Conservation (phyloP, 495 filamentous ascomycete genomes). For the Talaromyces proteolyticus region DNA sequence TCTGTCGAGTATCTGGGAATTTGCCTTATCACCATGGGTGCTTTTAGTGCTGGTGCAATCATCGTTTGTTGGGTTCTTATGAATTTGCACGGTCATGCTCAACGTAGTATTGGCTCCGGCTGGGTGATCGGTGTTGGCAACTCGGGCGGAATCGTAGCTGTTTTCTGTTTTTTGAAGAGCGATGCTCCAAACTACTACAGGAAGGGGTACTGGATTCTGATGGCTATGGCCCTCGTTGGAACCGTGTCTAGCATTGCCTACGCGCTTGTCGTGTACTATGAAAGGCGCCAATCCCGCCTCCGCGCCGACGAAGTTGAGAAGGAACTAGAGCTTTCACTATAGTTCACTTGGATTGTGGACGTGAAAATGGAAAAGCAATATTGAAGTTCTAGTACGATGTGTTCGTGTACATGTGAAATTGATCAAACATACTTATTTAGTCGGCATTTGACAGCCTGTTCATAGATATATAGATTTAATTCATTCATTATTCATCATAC, state of each 20-base stretch:
- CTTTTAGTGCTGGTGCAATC: slow-evolving; percentile 9
- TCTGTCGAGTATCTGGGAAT: slow-evolving; percentile 66
- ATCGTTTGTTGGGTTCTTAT: slow-evolving; percentile 28
- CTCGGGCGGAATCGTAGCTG: slow-evolving; percentile 31
- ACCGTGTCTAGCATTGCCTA: slow-evolving; percentile 11
- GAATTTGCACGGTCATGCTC: slow-evolving; percentile 20
- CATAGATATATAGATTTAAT: no score
- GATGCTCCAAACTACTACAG: slow-evolving; percentile 30
- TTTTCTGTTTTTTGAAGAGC: slow-evolving; percentile 24
- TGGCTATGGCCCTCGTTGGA: slow-evolving; percentile 7
- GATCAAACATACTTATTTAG: no score
- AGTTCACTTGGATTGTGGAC: no score
- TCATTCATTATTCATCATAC: no score
- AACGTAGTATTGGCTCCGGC: slow-evolving; percentile 24
- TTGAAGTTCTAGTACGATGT: no score
- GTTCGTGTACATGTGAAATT: no score
- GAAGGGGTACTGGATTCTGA: slow-evolving; percentile 23
- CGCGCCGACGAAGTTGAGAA: slow-evolving; percentile 1
- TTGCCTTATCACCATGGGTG: slow-evolving; percentile 61
- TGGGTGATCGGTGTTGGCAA: slow-evolving; percentile 26
- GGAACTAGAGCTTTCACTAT: no score
- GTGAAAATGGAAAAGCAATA: no score
- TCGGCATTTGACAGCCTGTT: no score
- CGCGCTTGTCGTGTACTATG: slow-evolving; percentile 3
- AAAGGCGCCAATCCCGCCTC: neutral